These are phyloP conservation scores for Cercophora samala DNA, from an alignment of 495 filamentous ascomycete genomes.

Conservation along the genomic window DNA sequence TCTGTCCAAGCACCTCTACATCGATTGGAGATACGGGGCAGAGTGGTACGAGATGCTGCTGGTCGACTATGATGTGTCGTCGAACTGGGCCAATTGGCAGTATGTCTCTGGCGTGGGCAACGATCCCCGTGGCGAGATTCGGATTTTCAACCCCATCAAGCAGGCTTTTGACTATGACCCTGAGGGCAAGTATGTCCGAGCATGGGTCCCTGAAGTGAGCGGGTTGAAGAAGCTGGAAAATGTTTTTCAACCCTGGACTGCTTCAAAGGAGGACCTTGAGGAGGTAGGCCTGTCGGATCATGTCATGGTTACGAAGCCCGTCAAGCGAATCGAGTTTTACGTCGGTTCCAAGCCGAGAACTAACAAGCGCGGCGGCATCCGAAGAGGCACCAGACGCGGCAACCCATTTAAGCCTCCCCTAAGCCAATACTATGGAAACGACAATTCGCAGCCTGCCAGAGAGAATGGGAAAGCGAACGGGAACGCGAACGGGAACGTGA, in stretches of 20 bases:
- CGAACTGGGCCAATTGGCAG: slow-evolving; percentile 78
- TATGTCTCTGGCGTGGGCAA: slow-evolving; percentile 72
- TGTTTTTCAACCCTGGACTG: slow-evolving; percentile 63
- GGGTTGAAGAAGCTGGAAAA: slow-evolving; percentile 50
- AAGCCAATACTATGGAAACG: too few species aligned
- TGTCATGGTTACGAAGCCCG: slow-evolving; percentile 53
- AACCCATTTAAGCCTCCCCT: neutral
- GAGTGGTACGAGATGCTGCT: slow-evolving; percentile 74
- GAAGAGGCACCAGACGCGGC: neutral
- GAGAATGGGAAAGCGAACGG: too few species aligned
- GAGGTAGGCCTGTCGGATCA: slow-evolving; percentile 48
- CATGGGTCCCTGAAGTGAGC: slow-evolving; percentile 63
- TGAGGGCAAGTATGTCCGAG: slow-evolving; percentile 59
- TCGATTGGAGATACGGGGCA: slow-evolving; percentile 73
- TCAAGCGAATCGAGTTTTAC: slow-evolving; percentile 55
- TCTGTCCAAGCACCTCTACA: slow-evolving; percentile 63
- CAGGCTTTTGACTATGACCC: slow-evolving; percentile 68
- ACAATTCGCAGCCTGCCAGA: too few species aligned
- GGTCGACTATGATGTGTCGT: slow-evolving; percentile 66
- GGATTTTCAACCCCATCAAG: slow-evolving; percentile 72
- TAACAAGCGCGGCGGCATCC: slow-evolving; percentile 14
- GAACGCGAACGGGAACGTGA: too few species aligned
- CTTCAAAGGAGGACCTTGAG: slow-evolving; percentile 48
- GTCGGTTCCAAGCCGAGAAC: slow-evolving; percentile 42
- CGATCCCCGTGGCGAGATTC: slow-evolving; percentile 59